Conservation (phyloP, 805 yeast species). For the Ogataea neopini region DNA sequence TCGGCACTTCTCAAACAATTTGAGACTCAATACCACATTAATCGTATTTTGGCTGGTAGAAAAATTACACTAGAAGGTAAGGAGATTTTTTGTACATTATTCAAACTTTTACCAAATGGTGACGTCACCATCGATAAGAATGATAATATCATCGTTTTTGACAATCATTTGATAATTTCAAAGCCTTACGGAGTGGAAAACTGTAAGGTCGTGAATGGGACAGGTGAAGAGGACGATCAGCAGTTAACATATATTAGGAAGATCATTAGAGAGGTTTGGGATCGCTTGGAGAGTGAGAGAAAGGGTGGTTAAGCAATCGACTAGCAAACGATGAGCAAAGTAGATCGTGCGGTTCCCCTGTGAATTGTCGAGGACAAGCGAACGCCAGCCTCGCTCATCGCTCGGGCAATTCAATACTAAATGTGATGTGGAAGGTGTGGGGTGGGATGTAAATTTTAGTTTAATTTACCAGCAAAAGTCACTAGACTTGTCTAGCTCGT, state of each 20-base stretch:
- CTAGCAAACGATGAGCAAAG: not conserved
- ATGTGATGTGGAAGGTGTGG: too few species aligned
- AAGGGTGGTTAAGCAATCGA: conserved; percentile 49
- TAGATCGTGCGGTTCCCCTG: not conserved
- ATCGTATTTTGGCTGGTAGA: conserved; percentile 22
- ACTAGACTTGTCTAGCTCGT: too few species aligned
- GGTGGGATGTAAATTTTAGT: too few species aligned
- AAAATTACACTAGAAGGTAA: conserved; percentile 32
- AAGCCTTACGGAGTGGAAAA: conserved; percentile 42
- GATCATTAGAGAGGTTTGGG: conserved; percentile 53
- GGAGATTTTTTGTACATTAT: conserved; percentile 27
- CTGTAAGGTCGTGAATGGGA: conserved; percentile 27
- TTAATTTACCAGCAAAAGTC: too few species aligned
- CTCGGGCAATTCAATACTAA: too few species aligned
- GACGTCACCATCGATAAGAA: conserved; percentile 36
- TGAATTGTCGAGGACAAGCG: too few species aligned
- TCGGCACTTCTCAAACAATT: conserved; percentile 20
- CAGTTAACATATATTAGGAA: conserved; percentile 41
- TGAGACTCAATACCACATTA: conserved; percentile 27
- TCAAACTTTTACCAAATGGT: conserved; percentile 33
- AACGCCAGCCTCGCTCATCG: too few species aligned
- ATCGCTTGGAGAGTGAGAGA: conserved; percentile 41
- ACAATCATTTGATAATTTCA: conserved; percentile 37
- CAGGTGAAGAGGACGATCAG: conserved; percentile 28
- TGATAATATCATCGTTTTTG: conserved; percentile 40